Evolutionary conservation across 192 early-diverging fungal genomes (phyloP).

Genomic region (Gryganskiella cystojenkinii): DNA sequence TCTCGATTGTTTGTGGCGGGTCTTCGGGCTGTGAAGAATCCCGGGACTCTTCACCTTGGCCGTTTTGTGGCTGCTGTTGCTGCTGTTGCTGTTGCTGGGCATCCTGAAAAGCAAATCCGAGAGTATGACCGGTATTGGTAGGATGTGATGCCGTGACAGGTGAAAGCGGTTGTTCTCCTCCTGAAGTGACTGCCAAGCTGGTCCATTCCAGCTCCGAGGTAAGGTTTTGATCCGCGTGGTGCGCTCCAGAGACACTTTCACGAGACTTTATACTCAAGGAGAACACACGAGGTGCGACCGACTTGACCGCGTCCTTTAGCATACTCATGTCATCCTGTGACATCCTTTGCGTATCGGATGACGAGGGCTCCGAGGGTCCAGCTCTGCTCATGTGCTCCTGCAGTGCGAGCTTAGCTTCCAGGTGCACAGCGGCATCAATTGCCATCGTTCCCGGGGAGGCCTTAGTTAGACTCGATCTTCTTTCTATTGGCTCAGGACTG

Average conservation of each 20-base stretch:
- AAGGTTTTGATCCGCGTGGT: not conserved
- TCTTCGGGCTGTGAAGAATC: not conserved
- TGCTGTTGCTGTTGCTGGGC: not conserved
- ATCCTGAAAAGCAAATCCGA: not conserved
- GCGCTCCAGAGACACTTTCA: too few relatives aligned
- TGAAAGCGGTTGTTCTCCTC: constrained; percentile 27
- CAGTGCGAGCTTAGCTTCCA: too few relatives aligned
- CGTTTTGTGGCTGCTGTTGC: not conserved
- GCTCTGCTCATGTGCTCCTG: too few relatives aligned
- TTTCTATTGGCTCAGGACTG: too few relatives aligned
- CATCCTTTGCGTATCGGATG: not conserved
- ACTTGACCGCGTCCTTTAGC: constrained; percentile 12
- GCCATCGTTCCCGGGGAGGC: too few relatives aligned
- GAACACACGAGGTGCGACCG: constrained; percentile 11
- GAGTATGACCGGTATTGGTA: not conserved
- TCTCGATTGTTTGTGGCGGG: too few relatives aligned
- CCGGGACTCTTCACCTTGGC: not conserved
- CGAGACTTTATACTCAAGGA: constrained; percentile 22
- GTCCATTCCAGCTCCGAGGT: constrained; percentile 21
- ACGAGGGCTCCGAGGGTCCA: not conserved
- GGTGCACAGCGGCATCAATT: too few relatives aligned
- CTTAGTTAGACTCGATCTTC: too few relatives aligned
- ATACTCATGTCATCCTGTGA: constrained; percentile 7
- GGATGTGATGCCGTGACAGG: constrained; percentile 27
- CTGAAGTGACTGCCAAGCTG: constrained; percentile 14